A percentile compares a stretch with the other conserved stretches of the same genome.
These are phyloP conservation scores for Metschnikowia lunata DNA, from an alignment of 805 yeast genomes.

Conservation along the genomic window DNA sequence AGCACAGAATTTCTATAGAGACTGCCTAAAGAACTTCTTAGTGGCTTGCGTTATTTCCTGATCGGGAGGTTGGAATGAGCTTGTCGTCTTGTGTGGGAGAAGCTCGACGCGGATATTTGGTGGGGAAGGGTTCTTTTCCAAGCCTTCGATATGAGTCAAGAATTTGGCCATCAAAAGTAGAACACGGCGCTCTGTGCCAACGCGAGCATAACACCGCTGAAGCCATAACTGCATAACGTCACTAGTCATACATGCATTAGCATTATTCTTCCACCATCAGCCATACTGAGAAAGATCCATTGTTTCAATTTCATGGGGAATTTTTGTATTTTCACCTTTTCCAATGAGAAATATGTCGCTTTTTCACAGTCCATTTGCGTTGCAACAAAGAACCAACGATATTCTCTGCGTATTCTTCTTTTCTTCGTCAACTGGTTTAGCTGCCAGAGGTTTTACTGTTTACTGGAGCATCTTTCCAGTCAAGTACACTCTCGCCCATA, in stretches of 20 bases:
- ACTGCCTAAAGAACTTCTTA: neutral
- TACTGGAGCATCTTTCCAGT: neutral
- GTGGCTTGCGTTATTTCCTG: neutral
- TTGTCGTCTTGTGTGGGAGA: neutral
- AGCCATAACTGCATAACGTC: constrained; percentile 1
- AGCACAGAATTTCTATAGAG: neutral
- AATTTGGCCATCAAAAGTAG: constrained; percentile 1
- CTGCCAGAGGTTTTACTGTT: neutral
- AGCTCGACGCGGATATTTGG: neutral
- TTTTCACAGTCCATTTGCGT: constrained; percentile 2
- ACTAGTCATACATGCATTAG: constrained; percentile 1
- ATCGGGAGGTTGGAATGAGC: constrained; percentile 1
- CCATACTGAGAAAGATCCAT: neutral
- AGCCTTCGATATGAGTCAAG: neutral
- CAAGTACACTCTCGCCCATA: constrained; percentile 1
- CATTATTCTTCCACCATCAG: neutral
- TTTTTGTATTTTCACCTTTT: neutral
- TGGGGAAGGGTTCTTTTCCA: neutral
- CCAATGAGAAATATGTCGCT: neutral
- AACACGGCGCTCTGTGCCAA: neutral
- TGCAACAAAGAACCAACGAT: constrained; percentile 1
- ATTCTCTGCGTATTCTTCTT: neutral
- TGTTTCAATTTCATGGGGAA: neutral
- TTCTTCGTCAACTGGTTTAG: neutral
- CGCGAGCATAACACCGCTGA: neutral